Base-by-base conservation (phyloP, 805 yeast genomes). In the Hanseniaspora jakobsenii region DNA sequence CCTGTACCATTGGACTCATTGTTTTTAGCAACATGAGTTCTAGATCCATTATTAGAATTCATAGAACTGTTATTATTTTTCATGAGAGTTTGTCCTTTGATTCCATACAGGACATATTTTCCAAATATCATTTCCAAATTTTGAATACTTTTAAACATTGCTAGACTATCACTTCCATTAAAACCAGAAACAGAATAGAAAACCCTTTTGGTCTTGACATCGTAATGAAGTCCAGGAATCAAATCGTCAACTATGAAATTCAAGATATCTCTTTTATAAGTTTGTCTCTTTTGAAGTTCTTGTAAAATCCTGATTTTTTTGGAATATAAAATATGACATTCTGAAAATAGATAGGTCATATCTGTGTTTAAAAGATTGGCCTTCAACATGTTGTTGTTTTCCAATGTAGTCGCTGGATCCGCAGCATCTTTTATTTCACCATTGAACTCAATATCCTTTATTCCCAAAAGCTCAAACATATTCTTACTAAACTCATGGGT, bases 301-400 rank as follows among this genome's bases (percentile, higher is more conserved):
- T 53, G 51, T 12, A 55, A 47, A 16, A 58, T 46, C 31, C 54
- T 51, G 17, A 54, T 52, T 4, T 51, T 44, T 38, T 56, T 56
- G 24, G 54, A 49, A 23, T 49, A 50, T 13, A 55, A 31, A 3
- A 53, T 36, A 18, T 47, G 47, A 2, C 56, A 48, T 35, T 60
- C 65, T 38, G 53, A 56, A 30, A 53, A 52, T 12, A 59, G 36
- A 19, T 53, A 53, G 17, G 49, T 47, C 35, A 54, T 42, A 16
- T 47, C 32, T 26, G 46, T 45, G 3, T n/a, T 30, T 4, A 16
- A 32, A 10, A 12, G 4, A 12, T 32, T 32, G n/a, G n/a, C n/a
- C n/a, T n/a, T n/a, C n/a, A n/a, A n/a, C n/a, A n/a, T n/a, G n/a
- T n/a, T n/a, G n/a, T n/a, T n/a, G n/a, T n/a, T n/a, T n/a, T n/a